Evolutionary conservation across 2,329 filamentous ascomycete species (phyloP), one percentile per base, ranked within the genome.

Genomic region (Exophiala viscosa): DNA sequence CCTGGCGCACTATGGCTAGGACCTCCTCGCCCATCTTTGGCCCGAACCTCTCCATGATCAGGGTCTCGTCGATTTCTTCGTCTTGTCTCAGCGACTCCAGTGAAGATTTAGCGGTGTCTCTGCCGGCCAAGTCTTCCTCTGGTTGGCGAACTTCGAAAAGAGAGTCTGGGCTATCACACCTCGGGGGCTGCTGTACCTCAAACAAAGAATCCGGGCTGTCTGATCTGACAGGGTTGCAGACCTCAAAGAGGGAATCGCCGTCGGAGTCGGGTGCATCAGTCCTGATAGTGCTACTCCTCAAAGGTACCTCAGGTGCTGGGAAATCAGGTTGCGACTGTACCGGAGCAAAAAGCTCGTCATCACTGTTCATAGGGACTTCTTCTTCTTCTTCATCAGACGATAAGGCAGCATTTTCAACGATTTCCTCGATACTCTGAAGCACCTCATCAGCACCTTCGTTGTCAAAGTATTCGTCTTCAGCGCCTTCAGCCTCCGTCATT

Each of bases 191-290:
- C 15, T 20, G 38, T 8, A 18, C 43, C 11, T 54, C 54, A 34
- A 63, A 62, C n/a, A 63, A 44, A 35, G 60, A 61, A 48, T 63
- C 61, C 2, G 54, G 52, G 39, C 54, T 62, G 3, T 52, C 36
- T 14, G 54, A 60, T 36, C 57, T 23, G 5, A 34, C 33, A 28
- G 42, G 35, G 14, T 38, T 15, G 5, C 17, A 23, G 1, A 18
- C 40, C 20, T 52, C 55, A 36, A 62, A 58, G 11, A 57, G 41
- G 14, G 55, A 58, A 20, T 63, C 55, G 13, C 28, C 9, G 18
- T 58, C 55, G 14, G 51, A 55, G 23, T 45, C 35, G 45, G 18
- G 6, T 8, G 28, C 15, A 14, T 54, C 33, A 18, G 45, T 43
- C 14, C 32, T 15, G n/a, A 35, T 43, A 28, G 14, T 42, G 5